Base-by-base conservation (phyloP, 768 basidiomycete species). In the Phanerochaete carnosa region DNA sequence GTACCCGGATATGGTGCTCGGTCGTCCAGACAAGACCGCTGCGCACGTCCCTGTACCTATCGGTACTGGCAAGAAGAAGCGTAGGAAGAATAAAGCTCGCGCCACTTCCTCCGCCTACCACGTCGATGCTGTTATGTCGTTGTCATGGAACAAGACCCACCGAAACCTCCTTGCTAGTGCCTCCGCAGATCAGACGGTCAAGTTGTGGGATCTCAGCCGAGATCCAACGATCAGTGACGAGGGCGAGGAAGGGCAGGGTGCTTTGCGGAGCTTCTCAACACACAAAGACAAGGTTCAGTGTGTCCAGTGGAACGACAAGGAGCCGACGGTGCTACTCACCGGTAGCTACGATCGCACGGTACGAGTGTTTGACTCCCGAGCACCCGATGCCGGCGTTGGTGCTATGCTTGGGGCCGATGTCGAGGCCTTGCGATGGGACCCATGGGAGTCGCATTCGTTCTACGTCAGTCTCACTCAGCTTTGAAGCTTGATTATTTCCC, bases 51-150 rank as follows among this genome's bases (percentile, higher is more conserved):
- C 92, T 0, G 79, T 80, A 7, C 87, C 92, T 1, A 81, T 85
- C 0, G 95, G 94, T n/a, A 95, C 92, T 1, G 95, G 95, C 23
- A 98, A 98, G 78, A 98, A 98, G 76, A 97, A 97, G 80, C 85
- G 87, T 68, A 96, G 94, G 74, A 94, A 95, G 73, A 77, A 80
- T 49, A 92, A 90, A 70, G 82, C 85, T 45, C 85, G 92, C 28
- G 61, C 77, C 1, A 71, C 76, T 0, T 83, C 85, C 62, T 76
- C 84, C 2, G 82, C 83, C 0, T 85, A 94, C 68, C 97, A 98
- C 72, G 92, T 96, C 68, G 95, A 96, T 64, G 92, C 95, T 5
- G 91, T 99, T 43, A 85, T 98, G n/a, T 81, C 85, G 0, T 83
- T 98, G 45, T 91, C 91, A 56, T 98, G 97, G 96, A 98, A 98